Conservation (phyloP, 106 monocot genomes). For the Dendrobium catenatum region DNA sequence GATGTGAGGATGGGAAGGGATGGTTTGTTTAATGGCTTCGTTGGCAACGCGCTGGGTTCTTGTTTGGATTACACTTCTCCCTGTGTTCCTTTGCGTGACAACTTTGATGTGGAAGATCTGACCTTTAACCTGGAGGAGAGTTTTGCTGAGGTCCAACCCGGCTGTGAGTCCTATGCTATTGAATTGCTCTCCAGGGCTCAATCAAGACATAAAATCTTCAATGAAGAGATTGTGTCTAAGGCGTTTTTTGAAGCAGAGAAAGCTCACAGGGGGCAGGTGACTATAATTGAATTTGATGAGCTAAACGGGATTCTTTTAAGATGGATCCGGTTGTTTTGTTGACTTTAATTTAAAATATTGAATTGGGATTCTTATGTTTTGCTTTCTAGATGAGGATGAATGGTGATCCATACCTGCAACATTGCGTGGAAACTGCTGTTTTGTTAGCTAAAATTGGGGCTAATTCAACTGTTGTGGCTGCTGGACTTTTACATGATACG, state of each 20-base stretch:
- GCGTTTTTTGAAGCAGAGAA: slow-evolving; percentile 80
- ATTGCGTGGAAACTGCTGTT: slow-evolving; percentile 89
- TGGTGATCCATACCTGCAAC: slow-evolving; percentile 81
- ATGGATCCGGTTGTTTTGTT: not conserved
- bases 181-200: slow-evolving; percentile 49
- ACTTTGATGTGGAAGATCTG: slow-evolving; percentile 22
- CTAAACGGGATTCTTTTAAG: not conserved
- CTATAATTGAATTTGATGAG: too few species aligned
- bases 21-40: slow-evolving; percentile 25
- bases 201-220: slow-evolving; percentile 58
- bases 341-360: not conserved
- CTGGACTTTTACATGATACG: slow-evolving; percentile 85
- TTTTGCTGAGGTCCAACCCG: slow-evolving; percentile 6
- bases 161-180: slow-evolving; percentile 22
- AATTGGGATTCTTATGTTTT: slow-evolving; percentile 7
- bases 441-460: slow-evolving; percentile 72
- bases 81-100: slow-evolving; percentile 8
- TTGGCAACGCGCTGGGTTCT: slow-evolving; percentile 53
- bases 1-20: slow-evolving; percentile 38
- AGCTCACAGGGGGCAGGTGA: slow-evolving; percentile 84
- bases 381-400: slow-evolving; percentile 52
- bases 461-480: slow-evolving; percentile 70
- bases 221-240: slow-evolving; percentile 53
- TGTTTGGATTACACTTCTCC: slow-evolving; percentile 49
- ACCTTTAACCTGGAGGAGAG: slow-evolving; percentile 26